These are phyloP conservation scores for Xylariales sp. DNA, from an alignment of 2,329 filamentous ascomycete genomes.

Conservation along the genomic window DNA sequence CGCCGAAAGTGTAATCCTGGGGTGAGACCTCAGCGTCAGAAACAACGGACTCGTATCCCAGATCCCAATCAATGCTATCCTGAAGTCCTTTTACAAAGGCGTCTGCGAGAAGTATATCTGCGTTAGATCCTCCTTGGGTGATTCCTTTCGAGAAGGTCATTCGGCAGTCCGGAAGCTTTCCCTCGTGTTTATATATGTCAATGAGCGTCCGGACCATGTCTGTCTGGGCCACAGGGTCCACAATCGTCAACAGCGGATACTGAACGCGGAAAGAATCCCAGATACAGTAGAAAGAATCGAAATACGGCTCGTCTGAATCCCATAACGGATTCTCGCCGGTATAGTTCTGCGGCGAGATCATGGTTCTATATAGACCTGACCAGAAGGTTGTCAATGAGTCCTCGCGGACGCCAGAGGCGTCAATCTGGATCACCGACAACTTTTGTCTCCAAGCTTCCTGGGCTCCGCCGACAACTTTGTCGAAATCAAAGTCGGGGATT, in stretches of 20 bases:
- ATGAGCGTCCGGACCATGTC: conserved; percentile 67
- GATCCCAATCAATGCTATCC: conserved; percentile 60
- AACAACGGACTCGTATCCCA: conserved; percentile 67
- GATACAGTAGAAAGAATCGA: conserved; percentile 63
- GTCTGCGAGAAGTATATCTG: conserved; percentile 67
- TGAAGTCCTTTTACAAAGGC: conserved; percentile 65
- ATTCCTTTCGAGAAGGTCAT: conserved; percentile 74
- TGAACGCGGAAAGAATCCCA: conserved; percentile 73
- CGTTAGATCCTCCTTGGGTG: conserved; percentile 73
- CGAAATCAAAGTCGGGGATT: conserved; percentile 61
- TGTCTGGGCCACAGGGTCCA: conserved; percentile 65
- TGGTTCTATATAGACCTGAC: conserved; percentile 63
- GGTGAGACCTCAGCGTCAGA: conserved; percentile 69
- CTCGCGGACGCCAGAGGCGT: conserved; percentile 48
- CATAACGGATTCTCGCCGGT: conserved; percentile 71
- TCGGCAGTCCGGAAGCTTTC: conserved; percentile 67
- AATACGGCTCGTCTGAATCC: conserved; percentile 66
- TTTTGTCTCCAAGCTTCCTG: conserved; percentile 60
- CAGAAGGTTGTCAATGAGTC: conserved; percentile 61
- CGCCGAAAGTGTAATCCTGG: conserved; percentile 62
- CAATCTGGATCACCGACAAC: conserved; percentile 52
- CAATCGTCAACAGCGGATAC: conserved; percentile 65
- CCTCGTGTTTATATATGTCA: conserved; percentile 64
- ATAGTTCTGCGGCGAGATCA: conserved; percentile 71
- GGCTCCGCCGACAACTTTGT: conserved; percentile 46